Percentiles rank a stretch among this genome's conserved stretches.
Evolutionary conservation across 1,284 basidiomycete genomes (phyloP).

Genomic region (Microbotryum intermedium): DNA sequence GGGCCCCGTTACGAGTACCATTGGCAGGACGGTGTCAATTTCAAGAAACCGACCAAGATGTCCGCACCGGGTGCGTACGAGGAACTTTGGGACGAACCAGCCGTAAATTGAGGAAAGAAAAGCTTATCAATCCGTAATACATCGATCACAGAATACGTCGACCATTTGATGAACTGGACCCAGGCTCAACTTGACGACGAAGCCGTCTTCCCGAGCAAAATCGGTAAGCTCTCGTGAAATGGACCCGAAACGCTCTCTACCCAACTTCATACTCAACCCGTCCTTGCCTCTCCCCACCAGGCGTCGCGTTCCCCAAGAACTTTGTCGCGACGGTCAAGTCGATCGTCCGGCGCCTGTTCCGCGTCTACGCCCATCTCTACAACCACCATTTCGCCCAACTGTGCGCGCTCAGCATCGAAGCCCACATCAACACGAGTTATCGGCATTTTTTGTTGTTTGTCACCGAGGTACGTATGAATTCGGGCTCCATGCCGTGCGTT

Average conservation of each 20-base stretch:
- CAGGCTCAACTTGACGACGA: conserved; percentile 91
- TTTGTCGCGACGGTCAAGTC: conserved; percentile 88
- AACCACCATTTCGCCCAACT: conserved; percentile 99
- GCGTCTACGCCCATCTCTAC: conserved; percentile 98
- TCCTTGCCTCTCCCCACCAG: conserved; percentile 42
- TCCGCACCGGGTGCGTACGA: conserved; percentile 57
- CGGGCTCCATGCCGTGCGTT: not conserved
- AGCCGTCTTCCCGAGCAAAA: conserved; percentile 84
- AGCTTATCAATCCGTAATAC: not conserved
- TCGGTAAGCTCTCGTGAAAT: conserved; percentile 50
- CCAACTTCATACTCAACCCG: not conserved
- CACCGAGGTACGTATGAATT: conserved; percentile 62
- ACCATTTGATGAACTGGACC: conserved; percentile 98
- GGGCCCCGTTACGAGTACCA: conserved; percentile 95
- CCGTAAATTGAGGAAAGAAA: not conserved
- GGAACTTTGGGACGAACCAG: not conserved
- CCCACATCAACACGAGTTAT: conserved; percentile 98
- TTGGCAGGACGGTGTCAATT: conserved; percentile 91
- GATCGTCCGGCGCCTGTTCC: conserved; percentile 84
- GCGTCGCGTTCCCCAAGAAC: conserved; percentile 82
- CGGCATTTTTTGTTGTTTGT: conserved; percentile 96
- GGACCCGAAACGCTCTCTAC: not conserved
- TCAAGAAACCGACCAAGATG: conserved; percentile 86
- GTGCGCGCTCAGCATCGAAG: conserved; percentile 95
- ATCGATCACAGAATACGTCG: conserved; percentile 68